phyloP scores from a whole-genome alignment of 176 grass and related monocot genomes.

The Oryza australiensis region DNA sequence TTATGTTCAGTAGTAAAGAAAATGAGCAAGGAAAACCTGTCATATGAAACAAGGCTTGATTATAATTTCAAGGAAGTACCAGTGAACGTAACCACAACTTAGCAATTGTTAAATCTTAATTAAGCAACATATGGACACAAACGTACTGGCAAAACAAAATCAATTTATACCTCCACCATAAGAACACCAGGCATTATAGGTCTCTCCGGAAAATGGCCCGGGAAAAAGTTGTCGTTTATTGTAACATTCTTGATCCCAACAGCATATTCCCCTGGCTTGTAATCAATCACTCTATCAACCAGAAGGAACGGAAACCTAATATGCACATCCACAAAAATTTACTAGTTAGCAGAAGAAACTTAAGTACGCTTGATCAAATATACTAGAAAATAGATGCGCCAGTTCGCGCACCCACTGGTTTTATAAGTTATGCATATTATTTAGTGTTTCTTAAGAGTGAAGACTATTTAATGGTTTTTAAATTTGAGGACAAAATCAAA shows the following conservation, averaged over 20 bases:
- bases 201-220: constrained; percentile 58
- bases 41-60: background rate
- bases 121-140: background rate
- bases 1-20: background rate
- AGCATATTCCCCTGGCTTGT: constrained; percentile 60
- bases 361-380: background rate
- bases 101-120: background rate
- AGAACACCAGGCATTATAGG: constrained; percentile 91
- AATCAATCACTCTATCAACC: constrained; percentile 92
- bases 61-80: background rate
- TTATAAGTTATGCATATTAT: too few species aligned
- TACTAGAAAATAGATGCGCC: too few species aligned
- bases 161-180: constrained; percentile 69
- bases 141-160: background rate
- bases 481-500: too few species aligned
- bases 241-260: constrained; percentile 83
- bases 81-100: background rate
- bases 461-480: too few species aligned
- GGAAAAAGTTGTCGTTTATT: constrained; percentile 94
- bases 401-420: too few species aligned
- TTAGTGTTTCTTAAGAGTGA: too few species aligned
- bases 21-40: background rate
- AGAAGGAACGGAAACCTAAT: constrained; percentile 77
- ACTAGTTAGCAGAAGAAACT: background rate
- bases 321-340: background rate